Evolutionary conservation across 2,329 filamentous ascomycete species (phyloP), one percentile per base, ranked within the genome.

Genomic region (Truncatella angustata): DNA sequence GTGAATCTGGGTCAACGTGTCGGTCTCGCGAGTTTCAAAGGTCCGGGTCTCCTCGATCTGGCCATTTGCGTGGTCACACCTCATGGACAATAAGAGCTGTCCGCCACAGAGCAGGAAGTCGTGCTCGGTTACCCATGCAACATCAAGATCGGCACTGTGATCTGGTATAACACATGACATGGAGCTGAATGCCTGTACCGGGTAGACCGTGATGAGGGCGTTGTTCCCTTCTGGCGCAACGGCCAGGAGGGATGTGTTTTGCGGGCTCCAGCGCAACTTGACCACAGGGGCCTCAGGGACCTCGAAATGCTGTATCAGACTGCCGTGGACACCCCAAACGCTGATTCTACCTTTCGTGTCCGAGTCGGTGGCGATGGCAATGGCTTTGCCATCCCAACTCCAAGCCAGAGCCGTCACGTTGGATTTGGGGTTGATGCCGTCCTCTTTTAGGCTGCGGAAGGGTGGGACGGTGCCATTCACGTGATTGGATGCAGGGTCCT

Each of bases 51-150:
- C 18, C 21, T 70, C 70, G 1, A 68, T 63, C 44, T 86, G 81
- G 3, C 68, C 66, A 4, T 70, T 67, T 2, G 78, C 76, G 14
- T 43, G 21, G 1, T 70, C 68, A 60, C 74, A 79, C 10, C 66
- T 71, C 30, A 86, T 71, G 12, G 71, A 70, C 14, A 77, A 59
- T 20, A 87, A 68, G 5, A 80, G 56, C 37, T 82, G 77, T 5
- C 81, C 82, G 10, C 83, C 82, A 50, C 81, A 80, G 10, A 86
- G 59, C 44, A 86, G 58, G 54, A 87, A 85, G 23, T 84, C 78
- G 10, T 71, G 70, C 49, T 84, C 77, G 58, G 73, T 79, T 14
- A 74, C 83, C 84, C 84, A 87, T 3, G 78, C 71, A 4, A 77
- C 82, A 61, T 87, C 84, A 4, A 85, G 68, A 36, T 80, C 76